These are phyloP conservation scores for Pleurotus tuber-regium DNA, from an alignment of 768 basidiomycete genomes.

Conservation along the genomic window DNA sequence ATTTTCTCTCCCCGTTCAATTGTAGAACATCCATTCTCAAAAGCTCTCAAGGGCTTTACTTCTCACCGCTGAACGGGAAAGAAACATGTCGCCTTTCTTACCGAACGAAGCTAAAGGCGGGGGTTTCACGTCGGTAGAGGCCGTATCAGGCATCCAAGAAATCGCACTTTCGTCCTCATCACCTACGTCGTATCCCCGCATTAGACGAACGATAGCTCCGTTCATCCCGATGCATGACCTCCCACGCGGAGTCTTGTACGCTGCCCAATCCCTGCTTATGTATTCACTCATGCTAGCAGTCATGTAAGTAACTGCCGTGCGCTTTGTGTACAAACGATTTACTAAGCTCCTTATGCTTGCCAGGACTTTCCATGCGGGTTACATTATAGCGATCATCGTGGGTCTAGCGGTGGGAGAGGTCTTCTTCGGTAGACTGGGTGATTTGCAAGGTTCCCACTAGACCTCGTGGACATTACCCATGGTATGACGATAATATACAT, in stretches of 20 bases:
- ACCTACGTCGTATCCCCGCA: constrained; percentile 7
- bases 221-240: constrained; percentile 70
- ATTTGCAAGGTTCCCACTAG: constrained; percentile 12
- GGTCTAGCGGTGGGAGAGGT: constrained; percentile 77
- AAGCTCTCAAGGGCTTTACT: constrained; percentile 1
- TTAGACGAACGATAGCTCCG: constrained; percentile 46
- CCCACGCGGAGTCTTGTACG: constrained; percentile 64
- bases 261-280: constrained; percentile 56
- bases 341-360: constrained; percentile 12
- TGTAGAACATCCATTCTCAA: no score
- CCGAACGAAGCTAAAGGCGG: background rate
- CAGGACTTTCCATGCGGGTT: constrained; percentile 85
- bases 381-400: constrained; percentile 66
- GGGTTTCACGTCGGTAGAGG: constrained; percentile 1
- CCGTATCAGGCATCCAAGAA: background rate
- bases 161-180: background rate
- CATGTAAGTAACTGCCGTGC: constrained; percentile 52
- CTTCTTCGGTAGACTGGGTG: constrained; percentile 57
- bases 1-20: no score
- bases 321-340: background rate
- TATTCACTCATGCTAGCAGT: constrained; percentile 80
- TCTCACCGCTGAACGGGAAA: background rate
- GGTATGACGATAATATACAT: no score
- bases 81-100: background rate
- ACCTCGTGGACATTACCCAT: no score